Evolutionary conservation across 2,329 filamentous ascomycete genomes (phyloP), one percentile per base, ranked within the genome.

Genomic region (Neofusicoccum parvum): DNA sequence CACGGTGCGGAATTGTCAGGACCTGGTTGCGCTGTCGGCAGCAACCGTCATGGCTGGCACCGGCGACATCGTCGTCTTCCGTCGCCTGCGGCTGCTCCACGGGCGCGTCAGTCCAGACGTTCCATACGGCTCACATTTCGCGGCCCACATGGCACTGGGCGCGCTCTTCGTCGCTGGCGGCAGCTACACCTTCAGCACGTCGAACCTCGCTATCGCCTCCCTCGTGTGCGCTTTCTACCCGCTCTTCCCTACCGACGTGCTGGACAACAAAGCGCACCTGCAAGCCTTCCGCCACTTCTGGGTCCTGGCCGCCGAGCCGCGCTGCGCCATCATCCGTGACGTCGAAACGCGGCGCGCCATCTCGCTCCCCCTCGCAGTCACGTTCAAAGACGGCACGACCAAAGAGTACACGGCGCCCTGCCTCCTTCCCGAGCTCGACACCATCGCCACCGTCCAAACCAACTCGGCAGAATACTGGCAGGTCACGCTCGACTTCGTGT

Each of bases 251-350:
- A 90, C 87, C 10, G 90, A 88, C 36, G 92, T 98, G 1, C 90
- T 96, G 72, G 95, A 99, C 79, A 98, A 98, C 74, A 90, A 92
- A 69, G 93, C 92, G 11, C 95, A 99, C 72, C 84, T 99, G 5
- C 95, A 99, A 80, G 95, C 96, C 3, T 95, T 99, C 80, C 88
- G 96, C 5, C 94, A 99, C 78, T 91, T 99, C 73, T 99, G 95
- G 95, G 94, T 97, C 11, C 84, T 99, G 3, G 95, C 95, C 1
- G 90, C 92, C 0, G 95, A 99, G 72, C 88, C 92, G 10, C 87
- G 96, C 60, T 98, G 94, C 74, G 85, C 99, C 0, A 87, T 99
- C 0, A 87, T 92, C 17, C 91, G 94, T 67, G 95, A 99, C 70
- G 86, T 95, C 3, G 89, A 95, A 66, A 96, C 92, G 0, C 88